phyloP scores from a whole-genome alignment of 148 eudicot genomes.

The Tetragonia tetragonoides region DNA sequence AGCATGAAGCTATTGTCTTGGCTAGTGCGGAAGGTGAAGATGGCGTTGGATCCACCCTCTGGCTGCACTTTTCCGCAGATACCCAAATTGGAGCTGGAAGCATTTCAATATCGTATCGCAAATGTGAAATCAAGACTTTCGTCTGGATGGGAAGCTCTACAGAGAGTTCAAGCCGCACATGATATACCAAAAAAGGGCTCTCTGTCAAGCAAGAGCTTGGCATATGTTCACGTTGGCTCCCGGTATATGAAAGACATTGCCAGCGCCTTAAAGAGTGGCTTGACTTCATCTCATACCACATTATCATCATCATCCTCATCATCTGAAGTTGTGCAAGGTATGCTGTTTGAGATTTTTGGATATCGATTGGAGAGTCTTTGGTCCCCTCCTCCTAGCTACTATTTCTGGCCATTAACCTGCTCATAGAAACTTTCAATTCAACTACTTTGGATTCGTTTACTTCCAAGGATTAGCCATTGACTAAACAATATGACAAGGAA shows the following conservation, averaged over 20 bases:
- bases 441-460: not conserved
- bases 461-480: not conserved
- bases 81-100: conserved; percentile 43
- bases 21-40: conserved; percentile 70
- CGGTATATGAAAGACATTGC: conserved; percentile 38
- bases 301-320: conserved; percentile 43
- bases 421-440: not conserved
- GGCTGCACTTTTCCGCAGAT: conserved; percentile 54
- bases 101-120: conserved; percentile 39
- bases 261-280: conserved; percentile 20
- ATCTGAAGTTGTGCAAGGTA: conserved; percentile 52
- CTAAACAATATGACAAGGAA: no score
- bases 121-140: conserved; percentile 42
- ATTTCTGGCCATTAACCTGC: not conserved
- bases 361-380: not conserved
- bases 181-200: conserved; percentile 38
- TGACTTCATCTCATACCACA: conserved; percentile 24
- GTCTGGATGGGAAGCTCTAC: conserved; percentile 48
- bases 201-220: conserved; percentile 49
- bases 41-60: conserved; percentile 48
- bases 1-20: conserved; percentile 11
- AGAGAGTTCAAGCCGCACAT: conserved; percentile 45
- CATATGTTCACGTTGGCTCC: conserved; percentile 55
- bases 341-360: conserved; percentile 3
- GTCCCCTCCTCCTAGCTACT: not conserved